Evolutionary conservation across 2,329 filamentous ascomycete species (phyloP), one percentile per base, ranked within the genome.

Genomic region (Pyricularia grisea): DNA sequence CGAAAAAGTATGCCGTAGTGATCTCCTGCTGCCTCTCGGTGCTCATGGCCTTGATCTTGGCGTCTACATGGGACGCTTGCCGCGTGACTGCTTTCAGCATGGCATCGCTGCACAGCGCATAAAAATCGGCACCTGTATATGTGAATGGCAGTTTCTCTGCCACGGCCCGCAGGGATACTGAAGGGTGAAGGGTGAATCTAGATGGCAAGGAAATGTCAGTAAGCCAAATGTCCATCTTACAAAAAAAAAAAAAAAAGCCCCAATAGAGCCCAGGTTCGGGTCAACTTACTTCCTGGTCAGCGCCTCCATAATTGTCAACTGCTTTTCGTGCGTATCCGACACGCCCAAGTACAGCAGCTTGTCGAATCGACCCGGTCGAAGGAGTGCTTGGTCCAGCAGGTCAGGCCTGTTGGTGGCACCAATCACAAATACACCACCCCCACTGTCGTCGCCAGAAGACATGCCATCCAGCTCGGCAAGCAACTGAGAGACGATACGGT

Each of bases 71-170:
- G 1, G 88, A 86, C 2, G 95, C 93, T 76, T 96, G 92, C 5
- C 95, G 89, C 2, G 95, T 99, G 70, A 99, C 94, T 25, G 95
- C 95, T 79, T 99, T 98, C 73, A 99, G 90, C 95, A 99, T 99
- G 67, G 95, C 93, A 78, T 99, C 95, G 63, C 93, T 97, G 82
- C 94, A 98, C 25, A 99, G 85, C 0, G 95, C 95, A 79, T 99
- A 99, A 76, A 99, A 90, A 80, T 99, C 95, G 71, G 95, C 95
- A 75, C 95, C 95, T 0, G 95, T 99, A 81, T 97, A 99, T 2
- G 94, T 98, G 77, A 97, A 95, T 0, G 95, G 95, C 4, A 99
- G 86, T 12, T 84, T 84, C 67, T 91, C 85, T 4, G 94, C 91
- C 65, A 99, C 88, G 9, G 87, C 81, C 30, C 85, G 78, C 12